Evolutionary conservation across 495 filamentous ascomycete species (phyloP).

Genomic region (Sporormia fimetaria): DNA sequence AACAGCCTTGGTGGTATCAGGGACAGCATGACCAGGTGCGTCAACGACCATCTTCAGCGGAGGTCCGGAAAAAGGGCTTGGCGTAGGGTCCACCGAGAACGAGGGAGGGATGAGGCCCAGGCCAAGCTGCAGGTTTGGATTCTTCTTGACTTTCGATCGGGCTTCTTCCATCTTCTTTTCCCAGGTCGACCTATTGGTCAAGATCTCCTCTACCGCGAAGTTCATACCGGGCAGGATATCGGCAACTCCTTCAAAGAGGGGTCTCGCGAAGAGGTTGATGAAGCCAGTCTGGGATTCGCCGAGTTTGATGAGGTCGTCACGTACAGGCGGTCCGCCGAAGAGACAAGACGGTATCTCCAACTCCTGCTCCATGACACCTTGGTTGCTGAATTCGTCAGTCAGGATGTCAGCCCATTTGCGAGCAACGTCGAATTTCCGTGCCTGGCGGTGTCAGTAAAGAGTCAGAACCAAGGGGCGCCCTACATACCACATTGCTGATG

Average conservation of each 20-base stretch:
- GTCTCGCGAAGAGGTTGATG: conserved; percentile 89
- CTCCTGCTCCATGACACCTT: conserved; percentile 83
- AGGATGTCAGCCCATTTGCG: conserved; percentile 80
- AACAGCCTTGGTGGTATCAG: background rate
- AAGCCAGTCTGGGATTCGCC: conserved; percentile 82
- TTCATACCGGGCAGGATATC: conserved; percentile 73
- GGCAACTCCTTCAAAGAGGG: conserved; percentile 75
- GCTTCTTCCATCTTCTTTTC: conserved; percentile 51
- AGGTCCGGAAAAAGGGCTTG: conserved; percentile 19
- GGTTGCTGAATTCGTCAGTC: conserved; percentile 85
- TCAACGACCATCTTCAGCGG: conserved; percentile 3
- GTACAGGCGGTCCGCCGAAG: conserved; percentile 68
- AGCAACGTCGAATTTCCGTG: conserved; percentile 70
- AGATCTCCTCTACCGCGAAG: conserved; percentile 72
- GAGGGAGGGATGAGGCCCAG: conserved; percentile 8
- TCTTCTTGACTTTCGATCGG: conserved; percentile 20
- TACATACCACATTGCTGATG: conserved; percentile 85
- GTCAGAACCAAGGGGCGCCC: background rate
- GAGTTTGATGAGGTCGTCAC: conserved; percentile 71
- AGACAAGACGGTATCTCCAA: conserved; percentile 77
- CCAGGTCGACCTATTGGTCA: conserved; percentile 62
- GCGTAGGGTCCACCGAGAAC: conserved; percentile 12
- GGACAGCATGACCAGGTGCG: background rate
- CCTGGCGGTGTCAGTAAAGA: conserved; percentile 41
- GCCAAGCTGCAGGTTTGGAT: background rate